phyloP scores from a whole-genome alignment of 2,329 filamentous ascomycete genomes.

The Fragosphaeria purpurea region DNA sequence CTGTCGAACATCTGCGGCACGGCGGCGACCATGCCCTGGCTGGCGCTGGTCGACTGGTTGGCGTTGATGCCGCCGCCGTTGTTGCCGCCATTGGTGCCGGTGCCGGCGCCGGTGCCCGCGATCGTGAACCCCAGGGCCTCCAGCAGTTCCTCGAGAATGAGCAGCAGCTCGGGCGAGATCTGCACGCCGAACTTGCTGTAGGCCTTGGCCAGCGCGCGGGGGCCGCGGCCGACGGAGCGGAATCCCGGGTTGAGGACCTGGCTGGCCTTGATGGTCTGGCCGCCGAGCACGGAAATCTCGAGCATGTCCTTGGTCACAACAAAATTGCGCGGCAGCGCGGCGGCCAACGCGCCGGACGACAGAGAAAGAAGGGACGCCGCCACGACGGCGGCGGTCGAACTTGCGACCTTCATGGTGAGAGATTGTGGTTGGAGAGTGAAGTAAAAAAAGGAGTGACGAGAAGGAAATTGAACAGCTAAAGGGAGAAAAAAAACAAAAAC shows the following conservation, averaged over 20 bases:
- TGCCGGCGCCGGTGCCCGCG: neutral
- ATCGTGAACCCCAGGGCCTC: conserved; percentile 1
- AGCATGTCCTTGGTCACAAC: conserved; percentile 15
- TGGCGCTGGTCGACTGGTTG: neutral
- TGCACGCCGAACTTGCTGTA: conserved; percentile 21
- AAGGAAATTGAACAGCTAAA: neutral
- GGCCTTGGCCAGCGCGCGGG: conserved; percentile 21
- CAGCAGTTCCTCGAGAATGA: conserved; percentile 18
- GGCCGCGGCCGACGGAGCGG: conserved; percentile 17
- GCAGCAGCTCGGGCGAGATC: conserved; percentile 8
- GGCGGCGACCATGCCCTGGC: conserved; percentile 26
- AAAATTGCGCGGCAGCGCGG: conserved; percentile 15
- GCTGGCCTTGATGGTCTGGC: conserved; percentile 27
- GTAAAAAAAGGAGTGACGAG: neutral
- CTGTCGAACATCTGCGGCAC: conserved; percentile 36
- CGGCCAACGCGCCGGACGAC: conserved; percentile 15
- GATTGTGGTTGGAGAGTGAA: neutral
- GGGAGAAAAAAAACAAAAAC: neutral
- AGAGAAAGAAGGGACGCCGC: conserved; percentile 14
- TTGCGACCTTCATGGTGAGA: conserved; percentile 4
- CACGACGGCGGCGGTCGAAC: conserved; percentile 1
- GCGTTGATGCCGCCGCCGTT: neutral
- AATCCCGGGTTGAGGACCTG: conserved; percentile 30
- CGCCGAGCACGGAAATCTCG: conserved; percentile 26
- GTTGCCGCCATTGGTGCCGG: neutral